Conservation (phyloP, 345 rosid genomes). For the Psidium guajava region DNA sequence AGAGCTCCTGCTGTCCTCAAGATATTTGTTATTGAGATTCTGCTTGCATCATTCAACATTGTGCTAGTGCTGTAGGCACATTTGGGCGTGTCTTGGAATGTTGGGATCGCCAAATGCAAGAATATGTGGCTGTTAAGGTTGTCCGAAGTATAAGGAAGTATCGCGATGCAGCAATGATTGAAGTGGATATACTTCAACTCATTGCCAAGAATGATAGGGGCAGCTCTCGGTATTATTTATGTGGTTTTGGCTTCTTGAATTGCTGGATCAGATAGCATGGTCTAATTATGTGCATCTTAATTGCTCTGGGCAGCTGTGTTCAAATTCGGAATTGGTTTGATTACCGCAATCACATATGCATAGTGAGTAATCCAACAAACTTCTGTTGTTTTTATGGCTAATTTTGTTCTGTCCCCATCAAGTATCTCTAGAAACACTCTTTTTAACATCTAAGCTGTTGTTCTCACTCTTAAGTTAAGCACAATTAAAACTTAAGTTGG, state of each 20-base stretch:
- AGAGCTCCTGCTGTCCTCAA: neutral
- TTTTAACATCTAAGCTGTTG: neutral
- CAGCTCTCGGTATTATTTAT: conserved; percentile 27
- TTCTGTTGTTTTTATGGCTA: neutral
- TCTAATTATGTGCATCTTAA: neutral
- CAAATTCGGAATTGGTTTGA: conserved; percentile 60
- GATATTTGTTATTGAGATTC: neutral
- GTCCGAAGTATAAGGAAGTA: conserved; percentile 54
- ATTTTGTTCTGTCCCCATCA: neutral
- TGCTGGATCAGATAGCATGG: neutral
- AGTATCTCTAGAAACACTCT: neutral
- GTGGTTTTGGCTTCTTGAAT: neutral
- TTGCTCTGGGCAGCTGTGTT: conserved; percentile 47
- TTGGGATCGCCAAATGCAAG: conserved; percentile 55
- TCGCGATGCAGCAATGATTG: conserved; percentile 59
- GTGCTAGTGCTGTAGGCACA: conserved; percentile 33
- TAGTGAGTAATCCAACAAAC: conserved; percentile 34
- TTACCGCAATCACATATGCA: conserved; percentile 54
- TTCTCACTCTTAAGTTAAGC: neutral
- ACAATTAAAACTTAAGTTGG: conserved; percentile 17
- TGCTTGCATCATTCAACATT: conserved; percentile 1
- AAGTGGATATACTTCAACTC: conserved; percentile 49
- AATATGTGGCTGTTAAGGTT: conserved; percentile 58
- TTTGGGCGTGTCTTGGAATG: conserved; percentile 77
- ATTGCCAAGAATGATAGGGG: conserved; percentile 48